Evolutionary conservation across 2,329 filamentous ascomycete species (phyloP), one percentile per base, ranked within the genome.

Genomic region (Aspergillus fischeri): DNA sequence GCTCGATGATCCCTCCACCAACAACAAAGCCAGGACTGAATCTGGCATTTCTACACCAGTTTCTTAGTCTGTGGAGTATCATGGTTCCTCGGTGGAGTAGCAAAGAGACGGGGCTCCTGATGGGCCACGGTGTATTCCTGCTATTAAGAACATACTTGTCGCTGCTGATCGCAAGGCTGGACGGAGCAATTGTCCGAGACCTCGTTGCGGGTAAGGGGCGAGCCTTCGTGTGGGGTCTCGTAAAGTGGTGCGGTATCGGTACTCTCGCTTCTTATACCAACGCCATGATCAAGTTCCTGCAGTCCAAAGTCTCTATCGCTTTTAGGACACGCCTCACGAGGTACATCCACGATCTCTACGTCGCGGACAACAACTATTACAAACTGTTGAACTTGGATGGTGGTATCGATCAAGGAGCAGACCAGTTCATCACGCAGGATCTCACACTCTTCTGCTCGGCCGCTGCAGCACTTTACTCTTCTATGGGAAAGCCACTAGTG

Each of bases 351-450:
- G 94, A 99, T 69, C 79, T 99, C 8, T 99, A 99, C 69, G 96
- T 96, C 72, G 89, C 95, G 56, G 92, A 94, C 65, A 84, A 96
- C 62, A 96, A 95, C 70, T 99, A 96, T 74, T 99, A 97, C 77
- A 97, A 96, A 73, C 79, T 99, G 56, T 85, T 89, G 25, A 97
- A 97, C 67, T 77, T 97, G 47, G 94, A 99, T 65, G 94, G 94
- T 10, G 93, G 93, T 0, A 86, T 97, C 42, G 93, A 92, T 0
- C 90, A 95, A 70, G 89, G 91, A 14, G 91, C 92, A 9, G 94
- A 99, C 69, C 94, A 99, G 69, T 97, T 92, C 75, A 97, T 99
- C 69, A 97, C 94, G 0, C 93, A 97, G 71, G 94, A 99, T 73
- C 81, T 99, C 32, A 97, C 94, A 0, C 81, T 96, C 1, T 99